These are phyloP conservation scores for Luffa acutangula DNA, from an alignment of 306 rosid species.

Conservation along the genomic window DNA sequence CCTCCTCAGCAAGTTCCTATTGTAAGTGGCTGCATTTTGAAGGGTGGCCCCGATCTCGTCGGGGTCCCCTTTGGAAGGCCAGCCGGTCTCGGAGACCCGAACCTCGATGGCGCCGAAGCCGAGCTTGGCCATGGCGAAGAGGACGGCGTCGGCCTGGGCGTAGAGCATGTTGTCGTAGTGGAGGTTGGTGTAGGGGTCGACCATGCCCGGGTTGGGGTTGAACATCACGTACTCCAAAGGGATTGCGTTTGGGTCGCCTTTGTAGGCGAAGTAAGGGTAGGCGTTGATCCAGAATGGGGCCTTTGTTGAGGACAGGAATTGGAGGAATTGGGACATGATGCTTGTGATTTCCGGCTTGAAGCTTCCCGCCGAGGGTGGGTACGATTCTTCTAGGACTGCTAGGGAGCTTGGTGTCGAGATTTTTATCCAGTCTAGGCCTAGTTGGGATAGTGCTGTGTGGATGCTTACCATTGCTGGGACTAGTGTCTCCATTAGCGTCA, in stretches of 20 bases:
- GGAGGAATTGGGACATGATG: conserved; percentile 59
- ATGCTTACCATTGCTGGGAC: conserved; percentile 80
- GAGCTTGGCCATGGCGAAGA: conserved; percentile 67
- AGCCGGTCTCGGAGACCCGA: conserved; percentile 76
- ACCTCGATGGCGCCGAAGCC: conserved; percentile 71
- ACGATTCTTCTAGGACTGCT: conserved; percentile 65
- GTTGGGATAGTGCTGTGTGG: conserved; percentile 47
- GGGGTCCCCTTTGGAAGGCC: conserved; percentile 85
- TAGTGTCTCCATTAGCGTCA: conserved; percentile 32
- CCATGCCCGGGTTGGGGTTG: conserved; percentile 60
- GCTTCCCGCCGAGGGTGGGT: conserved; percentile 87
- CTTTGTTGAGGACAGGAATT: conserved; percentile 48
- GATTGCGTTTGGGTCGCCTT: conserved; percentile 43
- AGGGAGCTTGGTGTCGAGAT: conserved; percentile 80
- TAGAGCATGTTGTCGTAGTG: conserved; percentile 89
- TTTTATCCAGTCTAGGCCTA: conserved; percentile 53
- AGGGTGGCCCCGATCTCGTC: conserved; percentile 64
- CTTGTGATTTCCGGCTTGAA: conserved; percentile 48
- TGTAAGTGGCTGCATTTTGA: conserved; percentile 65
- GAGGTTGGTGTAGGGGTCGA: conserved; percentile 58
- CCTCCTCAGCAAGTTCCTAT: conserved; percentile 64
- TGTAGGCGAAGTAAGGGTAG: conserved; percentile 80
- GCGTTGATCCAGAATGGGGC: conserved; percentile 97
- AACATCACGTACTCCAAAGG: conserved; percentile 64
- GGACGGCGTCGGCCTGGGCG: conserved; percentile 81